These are phyloP conservation scores for Mycena galericulata DNA, from an alignment of 768 basidiomycete species.

Conservation along the genomic window DNA sequence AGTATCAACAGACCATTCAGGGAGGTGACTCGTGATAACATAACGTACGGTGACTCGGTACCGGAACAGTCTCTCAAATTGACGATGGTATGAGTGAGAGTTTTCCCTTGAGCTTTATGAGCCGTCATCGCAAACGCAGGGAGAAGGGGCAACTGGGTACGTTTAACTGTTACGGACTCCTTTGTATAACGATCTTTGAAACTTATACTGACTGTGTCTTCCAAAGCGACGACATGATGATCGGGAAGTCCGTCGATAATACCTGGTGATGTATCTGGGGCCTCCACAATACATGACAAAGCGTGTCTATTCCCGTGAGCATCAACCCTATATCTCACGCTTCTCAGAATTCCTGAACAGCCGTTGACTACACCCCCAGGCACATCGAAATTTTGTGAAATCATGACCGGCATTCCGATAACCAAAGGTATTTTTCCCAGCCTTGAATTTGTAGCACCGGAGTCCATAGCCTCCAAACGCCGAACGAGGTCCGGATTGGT, in stretches of 20 bases:
- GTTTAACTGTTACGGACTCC: slow-evolving; percentile 5
- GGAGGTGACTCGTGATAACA: slow-evolving; percentile 38
- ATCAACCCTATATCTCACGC: slow-evolving; percentile 33
- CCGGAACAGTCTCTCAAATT: slow-evolving; percentile 34
- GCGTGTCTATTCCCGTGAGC: slow-evolving; percentile 31
- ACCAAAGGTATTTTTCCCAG: slow-evolving; percentile 41
- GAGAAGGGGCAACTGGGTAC: slow-evolving; percentile 42
- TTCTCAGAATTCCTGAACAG: slow-evolving; percentile 24
- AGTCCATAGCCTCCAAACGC: neutral
- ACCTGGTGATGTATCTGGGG: slow-evolving; percentile 18
- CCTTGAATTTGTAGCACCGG: slow-evolving; percentile 30
- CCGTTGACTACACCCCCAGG: slow-evolving; percentile 44
- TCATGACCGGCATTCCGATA: slow-evolving; percentile 47
- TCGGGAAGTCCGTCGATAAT: slow-evolving; percentile 25
- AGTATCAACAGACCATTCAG: neutral
- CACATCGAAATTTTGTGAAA: slow-evolving; percentile 43
- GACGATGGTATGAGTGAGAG: slow-evolving; percentile 33
- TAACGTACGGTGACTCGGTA: slow-evolving; percentile 43
- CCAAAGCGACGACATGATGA: slow-evolving; percentile 32
- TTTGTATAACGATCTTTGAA: neutral
- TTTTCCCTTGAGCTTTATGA: slow-evolving; percentile 46
- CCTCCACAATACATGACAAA: slow-evolving; percentile 35
- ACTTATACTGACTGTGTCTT: slow-evolving; percentile 26
- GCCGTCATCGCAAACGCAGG: slow-evolving; percentile 45
- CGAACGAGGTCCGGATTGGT: neutral